Base-by-base conservation (phyloP, 495 filamentous ascomycete species). In the Cryomyces minteri region DNA sequence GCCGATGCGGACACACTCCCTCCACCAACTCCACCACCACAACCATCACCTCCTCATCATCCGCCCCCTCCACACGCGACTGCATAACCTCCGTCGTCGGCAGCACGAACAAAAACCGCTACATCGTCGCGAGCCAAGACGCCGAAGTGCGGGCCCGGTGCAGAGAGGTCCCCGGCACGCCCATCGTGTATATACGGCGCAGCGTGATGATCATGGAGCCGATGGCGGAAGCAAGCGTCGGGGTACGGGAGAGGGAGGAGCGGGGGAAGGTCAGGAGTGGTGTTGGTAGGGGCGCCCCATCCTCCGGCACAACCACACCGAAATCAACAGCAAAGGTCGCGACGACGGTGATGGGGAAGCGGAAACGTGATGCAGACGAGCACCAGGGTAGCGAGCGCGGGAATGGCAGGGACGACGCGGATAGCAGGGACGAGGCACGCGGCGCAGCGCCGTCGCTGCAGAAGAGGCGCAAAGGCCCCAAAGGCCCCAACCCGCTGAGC, bases 201-300 rank as follows among this genome's bases (percentile, higher is more conserved):
- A 83, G 79, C 44, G 86, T 94, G 11, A 82, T 94, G 83, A 76
- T 92, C 36, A 64, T 94, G 61, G 88, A 94, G 65, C 84, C 85
- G 1, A 85, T 94, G 84, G 76, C 82, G 28, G 66, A 58, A 4
- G 63, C 64, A 4, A 83, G 73, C 11, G 69, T 70, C 45, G 68
- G 68, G 32, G 70, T 77, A 25, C 68, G 79, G 47, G 74, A 82
- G 40, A 66, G 68, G 29, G 73, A 77, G 38, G 87, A 94, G 67
- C 72, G 65, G 51, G 68, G 64, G 29, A 94, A 94, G 65, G 84
- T 88, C 58, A 71, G 76, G 47, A 68, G 62, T 12, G 86, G 82
- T 36, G 60, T 93, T 49, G 18, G 18, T 25, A 1, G 18, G 18
- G 18, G 18, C 18, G 18, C 18, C 18, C 1, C 18, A 25, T 25